Evolutionary conservation across 75 land plant species (phyloP), one percentile per base, ranked within the genome.

Genomic region (Sequoiadendron giganteum): DNA sequence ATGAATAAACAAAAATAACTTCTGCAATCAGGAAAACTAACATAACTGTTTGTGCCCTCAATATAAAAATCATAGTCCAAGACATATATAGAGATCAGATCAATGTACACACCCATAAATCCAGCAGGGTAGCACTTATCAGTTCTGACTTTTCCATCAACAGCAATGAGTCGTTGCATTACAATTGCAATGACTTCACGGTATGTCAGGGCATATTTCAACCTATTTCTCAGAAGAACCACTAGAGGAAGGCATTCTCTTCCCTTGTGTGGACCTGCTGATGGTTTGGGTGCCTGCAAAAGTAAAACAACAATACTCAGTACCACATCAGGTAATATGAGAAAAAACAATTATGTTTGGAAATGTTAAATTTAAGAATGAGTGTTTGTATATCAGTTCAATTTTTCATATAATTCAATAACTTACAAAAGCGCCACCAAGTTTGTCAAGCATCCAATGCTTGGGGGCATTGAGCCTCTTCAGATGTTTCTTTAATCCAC

Each of bases 51-150:
- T 39, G 61, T 43, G 42, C 18, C 39, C 36, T 19, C 42, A 11
- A 25, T 68, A 55, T 28, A 8, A 47, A 13, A 85, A 25, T 28
- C 49, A 36, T 86, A 84, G 86, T 36, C 21, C 52, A 52, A 52
- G 55, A 52, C 15, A 13, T 13, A 3, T 52, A 52, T 9, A 49
- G 52, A 10, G 52, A 49, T 65, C n/a, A 65, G 70, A 25, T 65
- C 30, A 8, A 82, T 38, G 70, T 18, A 77, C 94, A 85, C 90
- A 96, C 97, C 98, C 98, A 96, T 96, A 82, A 96, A 96, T 10
- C 98, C 98, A 78, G 97, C 92, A 30, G 98, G 98, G 65, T 96
- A 96, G 42, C 94, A 95, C 91, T 96, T 94, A 90, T 96, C 97
- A 28, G 97, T 95, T 88, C 97, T 93, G 65, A 96, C 97, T 86